These are phyloP conservation scores for Sporisorium reilianum DNA, from an alignment of 1,284 basidiomycete species.

Conservation along the genomic window DNA sequence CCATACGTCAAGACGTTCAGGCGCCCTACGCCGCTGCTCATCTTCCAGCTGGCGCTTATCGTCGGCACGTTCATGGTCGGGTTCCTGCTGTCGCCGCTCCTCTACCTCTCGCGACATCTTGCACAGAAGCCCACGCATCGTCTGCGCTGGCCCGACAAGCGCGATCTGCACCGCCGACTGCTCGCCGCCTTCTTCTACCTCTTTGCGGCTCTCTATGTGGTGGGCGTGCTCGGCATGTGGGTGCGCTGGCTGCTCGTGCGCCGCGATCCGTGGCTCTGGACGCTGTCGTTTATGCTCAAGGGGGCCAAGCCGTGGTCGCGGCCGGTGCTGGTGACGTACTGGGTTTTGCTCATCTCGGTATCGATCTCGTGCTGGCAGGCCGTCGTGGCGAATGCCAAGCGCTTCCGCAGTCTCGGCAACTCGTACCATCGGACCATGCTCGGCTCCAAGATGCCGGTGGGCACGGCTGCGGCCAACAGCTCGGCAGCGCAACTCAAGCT, in stretches of 20 bases:
- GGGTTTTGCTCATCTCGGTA: slow-evolving; percentile 81
- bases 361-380: slow-evolving; percentile 90
- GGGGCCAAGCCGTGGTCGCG: slow-evolving; percentile 86
- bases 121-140: slow-evolving; percentile 91
- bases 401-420: slow-evolving; percentile 43
- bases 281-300: slow-evolving; percentile 75
- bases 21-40: slow-evolving; percentile 88
- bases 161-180: slow-evolving; percentile 82
- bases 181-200: slow-evolving; percentile 88
- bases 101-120: slow-evolving; percentile 90
- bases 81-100: slow-evolving; percentile 91
- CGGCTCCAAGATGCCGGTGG: slow-evolving; percentile 18
- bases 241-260: slow-evolving; percentile 86
- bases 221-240: slow-evolving; percentile 91
- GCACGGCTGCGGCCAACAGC: slow-evolving; percentile 17
- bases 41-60: slow-evolving; percentile 92
- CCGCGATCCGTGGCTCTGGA: slow-evolving; percentile 91
- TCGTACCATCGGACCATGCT: slow-evolving; percentile 38
- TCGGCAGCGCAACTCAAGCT: slow-evolving; percentile 25
- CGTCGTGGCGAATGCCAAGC: slow-evolving; percentile 55
- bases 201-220: slow-evolving; percentile 81
- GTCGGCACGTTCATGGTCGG: slow-evolving; percentile 91
- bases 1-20: slow-evolving; percentile 92
- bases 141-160: slow-evolving; percentile 87
- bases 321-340: slow-evolving; percentile 83